Evolutionary conservation across 2,329 filamentous ascomycete genomes (phyloP), one percentile per base, ranked within the genome.

Genomic region (Venturia asperata): DNA sequence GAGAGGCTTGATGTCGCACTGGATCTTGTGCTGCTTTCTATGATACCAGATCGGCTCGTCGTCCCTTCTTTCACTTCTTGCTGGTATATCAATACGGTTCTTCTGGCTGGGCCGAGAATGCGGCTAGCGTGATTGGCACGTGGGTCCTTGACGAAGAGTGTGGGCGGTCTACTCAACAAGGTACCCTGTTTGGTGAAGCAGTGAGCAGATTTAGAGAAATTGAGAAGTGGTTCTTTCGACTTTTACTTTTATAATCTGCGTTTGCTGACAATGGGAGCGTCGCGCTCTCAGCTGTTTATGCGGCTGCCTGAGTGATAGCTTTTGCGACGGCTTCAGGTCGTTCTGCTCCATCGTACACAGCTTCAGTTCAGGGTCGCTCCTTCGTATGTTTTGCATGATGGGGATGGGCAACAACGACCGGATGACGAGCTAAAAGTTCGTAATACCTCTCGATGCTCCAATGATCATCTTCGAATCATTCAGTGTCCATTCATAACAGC

Each of bases 41-140:
- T 56, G 49, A 58, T 58, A 58, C 52, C 52, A 58, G 52, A 58
- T 37, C 27, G 19, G 52, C 37, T 58, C 24, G 7, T 58, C 52
- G 30, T 58, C 37, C 52, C 19, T 27, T 58, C 24, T 24, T 58
- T 37, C 13, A 10, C 52, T 1, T 37, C 30, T 19, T 15, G 30
- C 17, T 58, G 30, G 37, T 58, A 58, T 37, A 58, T 1, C 52
- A 15, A 21, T 34, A 58, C 52, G 52, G 30, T 58, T 58, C 52
- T 58, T 58, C 30, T 58, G 52, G 52, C 52, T 58, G 52, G 52
- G 52, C 52, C 52, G 52, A 58, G 52, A 58, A 37, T 37, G 52
- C 27, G 52, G 30, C 30, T 17, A 9, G 52, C 52, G 37, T 58
- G 30, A 27, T 39, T 34, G 27, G 49, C 49, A 34, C 19, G 24